A percentile compares a stretch with the other conserved stretches of the same genome.
Conservation (phyloP, 177 flowering plant genomes). For the Vitis hybrid region DNA sequence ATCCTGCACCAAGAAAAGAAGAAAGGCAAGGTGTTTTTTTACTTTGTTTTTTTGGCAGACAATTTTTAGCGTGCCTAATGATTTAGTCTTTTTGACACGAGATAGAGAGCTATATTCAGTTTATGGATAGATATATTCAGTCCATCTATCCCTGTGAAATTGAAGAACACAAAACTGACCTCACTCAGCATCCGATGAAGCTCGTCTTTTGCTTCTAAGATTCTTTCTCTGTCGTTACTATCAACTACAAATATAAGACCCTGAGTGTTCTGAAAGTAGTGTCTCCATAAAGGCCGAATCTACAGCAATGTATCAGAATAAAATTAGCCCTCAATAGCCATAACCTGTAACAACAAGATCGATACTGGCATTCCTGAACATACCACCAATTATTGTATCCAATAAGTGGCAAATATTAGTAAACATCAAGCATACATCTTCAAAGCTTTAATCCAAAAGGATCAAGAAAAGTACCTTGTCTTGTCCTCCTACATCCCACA, state of each 20-base stretch:
- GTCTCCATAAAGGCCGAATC: slow-evolving; percentile 76
- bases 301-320: slow-evolving; percentile 8
- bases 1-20: slow-evolving; percentile 32
- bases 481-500: slow-evolving; percentile 76
- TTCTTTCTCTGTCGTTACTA: slow-evolving; percentile 61
- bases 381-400: neutral
- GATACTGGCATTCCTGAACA: neutral
- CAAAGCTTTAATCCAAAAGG: neutral
- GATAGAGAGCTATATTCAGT: too few species aligned
- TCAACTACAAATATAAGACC: slow-evolving; percentile 73
- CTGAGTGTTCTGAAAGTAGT: slow-evolving; percentile 68
- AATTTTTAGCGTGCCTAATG: too few species aligned
- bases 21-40: too few species aligned
- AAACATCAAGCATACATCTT: too few species aligned
- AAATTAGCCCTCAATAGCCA: neutral
- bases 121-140: too few species aligned
- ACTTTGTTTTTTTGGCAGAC: too few species aligned
- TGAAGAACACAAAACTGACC: slow-evolving; percentile 25
- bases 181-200: slow-evolving; percentile 69
- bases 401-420: neutral
- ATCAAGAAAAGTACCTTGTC: slow-evolving; percentile 44
- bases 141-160: too few species aligned
- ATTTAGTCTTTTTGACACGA: too few species aligned
- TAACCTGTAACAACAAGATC: neutral
- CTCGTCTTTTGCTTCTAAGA: slow-evolving; percentile 62